These are phyloP conservation scores for Epithemia pelagica DNA, from an alignment of 108 stramenopile species.

Conservation along the genomic window DNA sequence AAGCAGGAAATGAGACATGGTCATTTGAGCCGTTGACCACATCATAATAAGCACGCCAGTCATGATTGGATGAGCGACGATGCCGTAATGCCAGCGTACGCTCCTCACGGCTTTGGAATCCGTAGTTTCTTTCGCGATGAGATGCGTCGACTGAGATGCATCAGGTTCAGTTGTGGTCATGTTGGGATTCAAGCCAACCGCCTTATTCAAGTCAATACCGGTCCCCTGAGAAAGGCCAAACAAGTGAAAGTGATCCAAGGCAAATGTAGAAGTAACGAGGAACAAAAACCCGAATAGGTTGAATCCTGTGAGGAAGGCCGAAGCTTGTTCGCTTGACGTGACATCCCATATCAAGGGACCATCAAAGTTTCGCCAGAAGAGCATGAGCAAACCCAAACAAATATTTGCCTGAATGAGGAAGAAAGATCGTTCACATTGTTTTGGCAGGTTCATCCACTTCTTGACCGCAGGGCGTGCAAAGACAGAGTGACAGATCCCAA, in stretches of 20 bases:
- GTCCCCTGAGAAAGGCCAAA: constrained; percentile 2
- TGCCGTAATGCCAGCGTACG: constrained; percentile 1
- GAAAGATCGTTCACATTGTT: background rate
- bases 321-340: background rate
- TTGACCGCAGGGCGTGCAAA: background rate
- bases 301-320: background rate
- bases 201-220: constrained; percentile 1
- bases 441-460: background rate
- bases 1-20: background rate
- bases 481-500: background rate
- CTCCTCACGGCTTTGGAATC: background rate
- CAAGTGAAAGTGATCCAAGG: constrained; percentile 5
- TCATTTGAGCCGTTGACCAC: background rate
- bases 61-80: constrained; percentile 6
- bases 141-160: background rate
- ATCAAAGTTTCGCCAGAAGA: background rate
- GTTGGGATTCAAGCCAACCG: background rate
- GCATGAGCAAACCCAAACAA: background rate
- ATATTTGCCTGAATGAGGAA: background rate
- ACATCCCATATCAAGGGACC: background rate
- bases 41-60: background rate
- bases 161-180: background rate
- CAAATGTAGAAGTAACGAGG: background rate
- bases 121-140: background rate
- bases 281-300: background rate